These are phyloP conservation scores for Penicillium pulvis DNA, from an alignment of 495 filamentous ascomycete genomes.

Conservation along the genomic window DNA sequence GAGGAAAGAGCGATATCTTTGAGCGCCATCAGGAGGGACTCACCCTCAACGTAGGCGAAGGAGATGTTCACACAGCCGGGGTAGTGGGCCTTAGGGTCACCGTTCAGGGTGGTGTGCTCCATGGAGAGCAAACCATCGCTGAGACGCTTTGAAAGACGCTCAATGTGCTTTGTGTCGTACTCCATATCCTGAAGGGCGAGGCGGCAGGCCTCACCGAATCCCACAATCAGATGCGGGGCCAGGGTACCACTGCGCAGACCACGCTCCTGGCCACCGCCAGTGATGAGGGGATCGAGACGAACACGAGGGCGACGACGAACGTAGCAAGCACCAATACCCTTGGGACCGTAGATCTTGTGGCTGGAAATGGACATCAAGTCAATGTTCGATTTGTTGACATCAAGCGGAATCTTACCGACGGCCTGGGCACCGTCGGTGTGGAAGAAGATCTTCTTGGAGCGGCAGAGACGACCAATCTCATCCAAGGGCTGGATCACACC, in stretches of 20 bases:
- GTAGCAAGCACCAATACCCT: slow-evolving; percentile 95
- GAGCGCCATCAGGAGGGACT: slow-evolving; percentile 95
- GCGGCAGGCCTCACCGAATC: slow-evolving; percentile 93
- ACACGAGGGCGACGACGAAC: slow-evolving; percentile 90
- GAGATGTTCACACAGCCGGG: slow-evolving; percentile 98
- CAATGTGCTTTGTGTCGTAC: slow-evolving; percentile 90
- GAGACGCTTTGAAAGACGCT: slow-evolving; percentile 78
- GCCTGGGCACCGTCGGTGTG: slow-evolving; percentile 98
- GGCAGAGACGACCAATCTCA: slow-evolving; percentile 90
- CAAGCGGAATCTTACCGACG: slow-evolving; percentile 93
- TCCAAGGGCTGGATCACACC: slow-evolving; percentile 95
- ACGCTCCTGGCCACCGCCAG: slow-evolving; percentile 92
- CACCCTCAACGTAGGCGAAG: slow-evolving; percentile 97
- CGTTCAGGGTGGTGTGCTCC: slow-evolving; percentile 92
- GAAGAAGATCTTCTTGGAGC: slow-evolving; percentile 93
- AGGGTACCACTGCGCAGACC: slow-evolving; percentile 92
- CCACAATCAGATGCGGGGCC: slow-evolving; percentile 84
- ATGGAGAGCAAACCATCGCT: slow-evolving; percentile 78
- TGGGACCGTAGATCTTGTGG: slow-evolving; percentile 98
- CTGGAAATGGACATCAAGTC: slow-evolving; percentile 99
- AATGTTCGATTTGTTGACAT: slow-evolving; percentile 95
- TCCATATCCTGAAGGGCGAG: slow-evolving; percentile 85
- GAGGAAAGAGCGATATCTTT: slow-evolving; percentile 98
- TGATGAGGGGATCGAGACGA: slow-evolving; percentile 93
- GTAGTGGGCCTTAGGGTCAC: slow-evolving; percentile 80